These are phyloP conservation scores for Anacardium occidentale DNA, from an alignment of 345 rosid genomes.

Conservation along the genomic window DNA sequence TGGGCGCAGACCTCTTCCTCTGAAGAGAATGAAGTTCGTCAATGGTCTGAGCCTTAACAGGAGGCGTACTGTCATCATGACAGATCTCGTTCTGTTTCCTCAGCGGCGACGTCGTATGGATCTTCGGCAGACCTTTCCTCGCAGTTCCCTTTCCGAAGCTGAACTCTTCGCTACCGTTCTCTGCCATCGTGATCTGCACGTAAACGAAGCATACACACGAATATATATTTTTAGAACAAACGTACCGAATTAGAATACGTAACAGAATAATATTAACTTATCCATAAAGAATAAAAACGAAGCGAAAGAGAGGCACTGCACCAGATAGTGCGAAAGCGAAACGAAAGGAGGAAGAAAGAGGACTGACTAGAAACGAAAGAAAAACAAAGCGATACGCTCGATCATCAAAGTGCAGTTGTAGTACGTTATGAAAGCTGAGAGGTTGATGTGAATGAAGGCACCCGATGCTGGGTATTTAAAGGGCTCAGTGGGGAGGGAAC, in stretches of 20 bases:
- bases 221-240: no score
- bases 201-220: not conserved
- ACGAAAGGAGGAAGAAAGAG: not conserved
- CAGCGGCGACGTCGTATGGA: slow-evolving; percentile 36
- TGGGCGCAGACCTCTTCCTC: slow-evolving; percentile 81
- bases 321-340: slow-evolving; percentile 13
- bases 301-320: slow-evolving; percentile 9
- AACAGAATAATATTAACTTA: not conserved
- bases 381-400: not conserved
- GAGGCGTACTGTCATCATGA: slow-evolving; percentile 66
- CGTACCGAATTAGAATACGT: no score
- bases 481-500: not conserved
- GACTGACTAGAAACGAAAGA: slow-evolving; percentile 2
- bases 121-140: slow-evolving; percentile 44
- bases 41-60: slow-evolving; percentile 80
- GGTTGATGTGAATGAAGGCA: not conserved
- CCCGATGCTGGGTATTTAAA: slow-evolving; percentile 12
- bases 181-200: slow-evolving; percentile 33
- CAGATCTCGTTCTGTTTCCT: slow-evolving; percentile 47
- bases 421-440: not conserved
- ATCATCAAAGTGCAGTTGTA: slow-evolving; percentile 3
- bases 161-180: slow-evolving; percentile 35
- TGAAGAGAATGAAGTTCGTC: slow-evolving; percentile 96
- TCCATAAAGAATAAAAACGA: not conserved
- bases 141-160: slow-evolving; percentile 35